Evolutionary conservation across 495 filamentous ascomycete genomes (phyloP), one percentile per base, ranked within the genome.

Genomic region (Xylaria longipes): DNA sequence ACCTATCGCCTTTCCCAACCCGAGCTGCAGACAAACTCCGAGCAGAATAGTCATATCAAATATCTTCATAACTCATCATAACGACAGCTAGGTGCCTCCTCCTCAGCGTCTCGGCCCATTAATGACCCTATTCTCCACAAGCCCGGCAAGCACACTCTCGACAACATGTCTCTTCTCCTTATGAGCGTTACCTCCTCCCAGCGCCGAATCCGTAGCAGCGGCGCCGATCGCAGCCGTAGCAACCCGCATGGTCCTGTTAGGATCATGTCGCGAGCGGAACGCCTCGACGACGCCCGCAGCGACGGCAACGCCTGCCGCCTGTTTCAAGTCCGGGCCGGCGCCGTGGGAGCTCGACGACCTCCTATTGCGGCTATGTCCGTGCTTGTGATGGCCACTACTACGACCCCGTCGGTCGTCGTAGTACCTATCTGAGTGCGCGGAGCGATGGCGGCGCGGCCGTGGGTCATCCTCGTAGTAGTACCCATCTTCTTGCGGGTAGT

Each of bases 51-150:
- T n/a, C 46, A n/a, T 50, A 4, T 45, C 41, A 9, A 50, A 48
- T 48, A 48, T 22, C n/a, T 48, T 48, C 6, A 48, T 48, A 22
- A 48, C 5, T n/a, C 45, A 48, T 48, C 17, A n/a, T 48, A n/a
- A 22, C n/a, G 37, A 48, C 46, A 48, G 20, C 8, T 6, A 65
- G 7, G 1, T 9, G 8, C 31, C 33, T n/a, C 5, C 37, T 1
- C 61, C 39, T 60, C 35, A 70, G 12, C 54, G 68, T 15, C 67
- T 61, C 17, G 65, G 54, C 27, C 71, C 52, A 41, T 73, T 73
- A 29, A 73, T 69, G 2, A 73, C 58, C 48, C 71, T 56, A 25
- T 73, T 73, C 66, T 69, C 66, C 45, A 56, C 71, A 25, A 73
- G n/a, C 31, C 71, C 71, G 8, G 71, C 71, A 17, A 73, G 39